Evolutionary conservation across 495 filamentous ascomycete genomes (phyloP), one percentile per base, ranked within the genome.

Genomic region (Talaromyces wortmannii): DNA sequence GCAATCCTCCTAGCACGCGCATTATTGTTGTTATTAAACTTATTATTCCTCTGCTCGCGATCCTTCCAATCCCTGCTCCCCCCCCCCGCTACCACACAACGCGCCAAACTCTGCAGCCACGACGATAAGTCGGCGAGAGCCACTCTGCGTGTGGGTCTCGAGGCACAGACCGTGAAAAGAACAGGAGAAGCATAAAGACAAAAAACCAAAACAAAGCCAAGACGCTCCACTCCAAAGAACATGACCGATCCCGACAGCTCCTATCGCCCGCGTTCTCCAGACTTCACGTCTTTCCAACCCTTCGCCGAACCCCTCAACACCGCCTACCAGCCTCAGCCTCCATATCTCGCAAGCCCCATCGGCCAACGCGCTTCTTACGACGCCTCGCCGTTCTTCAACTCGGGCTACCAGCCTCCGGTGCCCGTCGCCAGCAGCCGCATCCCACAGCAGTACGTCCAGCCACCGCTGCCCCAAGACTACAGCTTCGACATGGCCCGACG

Each of bases 221-320:
- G 13, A 3, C 7, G 7, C 53, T 45, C n/a, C 48, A 50, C 52
- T 56, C 57, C 56, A 52, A 48, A 55, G 64, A 65, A 57, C 55
- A 75, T 75, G 72, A 73, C 71, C 57, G 69, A 74, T 52, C 69
- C 67, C 57, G 72, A 73, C 57, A 68, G 68, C 44, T 67, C 69
- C 23, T 75, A 75, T 55, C 65, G 70, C 60, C 72, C 72, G 53
- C 72, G 65, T 62, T 75, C 72, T 16, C 72, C 72, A 56, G 72
- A 75, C 56, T 78, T 80, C 72, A 74, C 67, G 57, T 73, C 67
- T 59, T 70, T 69, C 63, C 63, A 66, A 53, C 73, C 77, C 17
- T 66, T 75, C 70, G 56, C 65, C 56, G 73, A 62, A 54, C 59
- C 59, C 43, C 44, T 53, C 52, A 45, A 44, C 50, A 53, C 30